These are phyloP conservation scores for Lecanicillium sp. DNA, from an alignment of 2,329 filamentous ascomycete species.

Conservation along the genomic window DNA sequence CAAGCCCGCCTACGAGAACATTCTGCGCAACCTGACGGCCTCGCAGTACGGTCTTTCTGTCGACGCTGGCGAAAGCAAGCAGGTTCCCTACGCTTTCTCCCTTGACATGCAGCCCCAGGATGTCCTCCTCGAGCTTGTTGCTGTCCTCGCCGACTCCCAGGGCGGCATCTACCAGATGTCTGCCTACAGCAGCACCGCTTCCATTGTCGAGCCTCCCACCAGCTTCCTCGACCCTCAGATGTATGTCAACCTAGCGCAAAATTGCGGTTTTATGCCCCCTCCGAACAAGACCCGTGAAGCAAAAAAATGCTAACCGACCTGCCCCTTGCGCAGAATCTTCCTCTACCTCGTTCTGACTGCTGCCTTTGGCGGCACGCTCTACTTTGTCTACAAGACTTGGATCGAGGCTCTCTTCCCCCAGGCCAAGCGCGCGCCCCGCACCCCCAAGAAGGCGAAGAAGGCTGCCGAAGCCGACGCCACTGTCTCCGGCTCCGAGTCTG, in stretches of 20 bases:
- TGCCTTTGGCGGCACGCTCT: conserved; percentile 70
- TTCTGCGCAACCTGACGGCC: conserved; percentile 79
- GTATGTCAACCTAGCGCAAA: conserved; percentile 44
- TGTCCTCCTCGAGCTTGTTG: conserved; percentile 66
- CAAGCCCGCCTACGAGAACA: conserved; percentile 36
- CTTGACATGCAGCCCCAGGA: conserved; percentile 93
- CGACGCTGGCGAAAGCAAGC: conserved; percentile 66
- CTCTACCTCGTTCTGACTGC: conserved; percentile 85
- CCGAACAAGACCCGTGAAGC: no score
- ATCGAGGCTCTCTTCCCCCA: conserved; percentile 93
- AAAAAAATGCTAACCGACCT: conserved; percentile 39
- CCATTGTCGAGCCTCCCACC: conserved; percentile 81
- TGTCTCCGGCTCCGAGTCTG: conserved; percentile 62
- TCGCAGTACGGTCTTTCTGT: conserved; percentile 67
- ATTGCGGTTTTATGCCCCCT: neutral
- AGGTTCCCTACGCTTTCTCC: conserved; percentile 73
- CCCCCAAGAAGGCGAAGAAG: conserved; percentile 58
- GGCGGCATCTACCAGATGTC: conserved; percentile 67
- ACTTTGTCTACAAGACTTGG: conserved; percentile 99
- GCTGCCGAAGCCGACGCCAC: conserved; percentile 52
- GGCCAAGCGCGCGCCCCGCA: conserved; percentile 58
- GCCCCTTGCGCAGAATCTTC: conserved; percentile 72
- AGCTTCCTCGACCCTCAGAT: conserved; percentile 94
- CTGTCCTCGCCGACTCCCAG: conserved; percentile 60
- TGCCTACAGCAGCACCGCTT: conserved; percentile 75